phyloP scores from a whole-genome alignment of 495 filamentous ascomycete species.

The Platismatia glauca region DNA sequence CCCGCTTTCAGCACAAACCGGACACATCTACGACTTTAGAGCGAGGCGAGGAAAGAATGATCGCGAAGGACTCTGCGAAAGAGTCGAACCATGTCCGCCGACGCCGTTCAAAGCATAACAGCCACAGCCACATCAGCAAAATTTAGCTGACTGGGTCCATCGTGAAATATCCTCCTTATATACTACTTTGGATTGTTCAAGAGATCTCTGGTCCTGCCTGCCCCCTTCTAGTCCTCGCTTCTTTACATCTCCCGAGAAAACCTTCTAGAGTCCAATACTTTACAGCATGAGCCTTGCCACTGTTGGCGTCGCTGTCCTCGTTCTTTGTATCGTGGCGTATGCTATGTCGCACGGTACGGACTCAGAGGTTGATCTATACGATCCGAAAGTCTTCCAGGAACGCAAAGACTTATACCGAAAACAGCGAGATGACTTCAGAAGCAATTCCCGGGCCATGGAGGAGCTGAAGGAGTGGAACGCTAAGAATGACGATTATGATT shows the following conservation, averaged over 20 bases:
- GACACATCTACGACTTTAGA: background rate
- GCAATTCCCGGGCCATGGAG: slow-evolving; percentile 5
- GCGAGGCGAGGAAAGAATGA: background rate
- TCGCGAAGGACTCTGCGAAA: background rate
- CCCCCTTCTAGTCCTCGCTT: background rate
- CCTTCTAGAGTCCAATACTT: background rate
- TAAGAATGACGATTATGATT: slow-evolving; percentile 11
- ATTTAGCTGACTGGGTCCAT: background rate
- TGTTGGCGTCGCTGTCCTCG: slow-evolving; percentile 3
- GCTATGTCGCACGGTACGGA: slow-evolving; percentile 3
- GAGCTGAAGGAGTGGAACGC: slow-evolving; percentile 21
- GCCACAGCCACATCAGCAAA: background rate
- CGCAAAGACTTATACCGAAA: slow-evolving; percentile 17
- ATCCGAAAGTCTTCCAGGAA: slow-evolving; percentile 6
- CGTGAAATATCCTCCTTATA: too few relatives aligned
- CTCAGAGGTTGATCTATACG: background rate
- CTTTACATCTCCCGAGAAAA: background rate
- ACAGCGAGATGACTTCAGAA: slow-evolving; percentile 19
- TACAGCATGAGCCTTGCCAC: slow-evolving; percentile 8
- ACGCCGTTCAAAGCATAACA: background rate
- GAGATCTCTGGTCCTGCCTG: background rate
- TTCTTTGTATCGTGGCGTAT: slow-evolving; percentile 1
- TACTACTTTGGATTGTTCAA: background rate
- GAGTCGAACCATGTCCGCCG: background rate
- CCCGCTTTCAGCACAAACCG: background rate